Conservation (phyloP, 2,329 filamentous ascomycete species). For the Apiospora koreana region DNA sequence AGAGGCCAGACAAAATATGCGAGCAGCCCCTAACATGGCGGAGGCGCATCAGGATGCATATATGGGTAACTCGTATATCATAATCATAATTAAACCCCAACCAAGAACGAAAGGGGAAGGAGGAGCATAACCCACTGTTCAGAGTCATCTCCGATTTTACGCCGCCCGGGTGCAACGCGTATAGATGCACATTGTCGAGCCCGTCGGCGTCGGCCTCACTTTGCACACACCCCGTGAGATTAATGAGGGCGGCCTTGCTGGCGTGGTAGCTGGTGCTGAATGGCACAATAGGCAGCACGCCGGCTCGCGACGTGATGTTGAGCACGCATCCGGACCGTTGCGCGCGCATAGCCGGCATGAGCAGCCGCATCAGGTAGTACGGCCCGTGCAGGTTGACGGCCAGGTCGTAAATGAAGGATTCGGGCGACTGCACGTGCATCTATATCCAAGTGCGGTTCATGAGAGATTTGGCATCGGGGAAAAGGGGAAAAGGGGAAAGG, state of each 20-base stretch:
- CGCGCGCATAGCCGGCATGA: constrained; percentile 26
- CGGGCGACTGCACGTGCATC: constrained; percentile 27
- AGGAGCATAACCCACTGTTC: constrained; percentile 23
- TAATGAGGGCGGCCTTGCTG: constrained; percentile 34
- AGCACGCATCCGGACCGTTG: constrained; percentile 30
- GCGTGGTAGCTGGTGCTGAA: constrained; percentile 34
- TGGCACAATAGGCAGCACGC: constrained; percentile 27
- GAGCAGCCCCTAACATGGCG: too few species aligned
- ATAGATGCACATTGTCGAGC: constrained; percentile 29
- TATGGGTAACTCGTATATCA: too few species aligned
- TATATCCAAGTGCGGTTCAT: neutral
- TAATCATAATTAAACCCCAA: neutral
- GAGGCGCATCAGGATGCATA: too few species aligned
- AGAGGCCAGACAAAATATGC: neutral
- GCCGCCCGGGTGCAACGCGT: constrained; percentile 33
- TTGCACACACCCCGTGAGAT: constrained; percentile 32
- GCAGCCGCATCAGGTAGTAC: constrained; percentile 31
- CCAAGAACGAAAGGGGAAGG: neutral
- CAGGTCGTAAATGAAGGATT: constrained; percentile 28
- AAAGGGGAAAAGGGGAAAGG: neutral
- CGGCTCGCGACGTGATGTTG: constrained; percentile 33
- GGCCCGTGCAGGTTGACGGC: constrained; percentile 33
- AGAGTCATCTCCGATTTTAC: constrained; percentile 32
- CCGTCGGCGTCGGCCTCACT: constrained; percentile 31
- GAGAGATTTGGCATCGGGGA: neutral